Evolutionary conservation across 169 alveolate genomes (phyloP).

Genomic region (Plasmodium berghei): DNA sequence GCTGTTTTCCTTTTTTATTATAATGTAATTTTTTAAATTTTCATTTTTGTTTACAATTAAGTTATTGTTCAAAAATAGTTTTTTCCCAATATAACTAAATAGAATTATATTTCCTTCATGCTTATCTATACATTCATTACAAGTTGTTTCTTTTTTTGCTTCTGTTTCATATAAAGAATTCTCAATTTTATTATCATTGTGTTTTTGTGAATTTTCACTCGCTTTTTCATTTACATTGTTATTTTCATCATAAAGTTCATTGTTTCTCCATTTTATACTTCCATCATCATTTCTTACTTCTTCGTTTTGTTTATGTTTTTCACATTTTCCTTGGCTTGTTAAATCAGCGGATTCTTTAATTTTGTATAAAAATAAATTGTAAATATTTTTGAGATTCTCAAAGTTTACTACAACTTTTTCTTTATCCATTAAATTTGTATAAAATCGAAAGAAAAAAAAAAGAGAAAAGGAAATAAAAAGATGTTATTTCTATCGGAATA

Average conservation of each 20-base stretch:
- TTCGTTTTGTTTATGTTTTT: too few species aligned
- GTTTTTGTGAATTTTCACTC: too few species aligned
- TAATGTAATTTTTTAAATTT: background rate
- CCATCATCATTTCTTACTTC: too few species aligned
- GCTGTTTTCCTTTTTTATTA: conserved; percentile 10
- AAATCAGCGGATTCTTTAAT: background rate
- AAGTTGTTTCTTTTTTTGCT: background rate
- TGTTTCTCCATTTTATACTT: too few species aligned
- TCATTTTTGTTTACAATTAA: background rate
- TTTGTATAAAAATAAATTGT: background rate
- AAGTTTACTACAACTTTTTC: background rate
- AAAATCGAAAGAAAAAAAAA: too few species aligned
- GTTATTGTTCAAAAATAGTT: conserved; percentile 2
- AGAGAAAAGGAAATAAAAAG: too few species aligned
- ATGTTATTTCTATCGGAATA: too few species aligned
- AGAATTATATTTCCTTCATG: background rate
- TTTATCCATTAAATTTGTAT: background rate
- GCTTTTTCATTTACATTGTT: too few species aligned
- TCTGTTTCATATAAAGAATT: background rate
- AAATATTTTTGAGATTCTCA: background rate
- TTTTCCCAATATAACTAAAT: conserved; percentile 28
- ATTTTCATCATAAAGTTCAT: too few species aligned
- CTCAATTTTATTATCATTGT: too few species aligned
- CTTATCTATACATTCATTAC: background rate
- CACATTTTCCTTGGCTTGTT: too few species aligned